A percentile compares a stretch with the other conserved stretches of the same genome.
Conservation (phyloP, 1,284 basidiomycete genomes). For the Termitomyces sp. region DNA sequence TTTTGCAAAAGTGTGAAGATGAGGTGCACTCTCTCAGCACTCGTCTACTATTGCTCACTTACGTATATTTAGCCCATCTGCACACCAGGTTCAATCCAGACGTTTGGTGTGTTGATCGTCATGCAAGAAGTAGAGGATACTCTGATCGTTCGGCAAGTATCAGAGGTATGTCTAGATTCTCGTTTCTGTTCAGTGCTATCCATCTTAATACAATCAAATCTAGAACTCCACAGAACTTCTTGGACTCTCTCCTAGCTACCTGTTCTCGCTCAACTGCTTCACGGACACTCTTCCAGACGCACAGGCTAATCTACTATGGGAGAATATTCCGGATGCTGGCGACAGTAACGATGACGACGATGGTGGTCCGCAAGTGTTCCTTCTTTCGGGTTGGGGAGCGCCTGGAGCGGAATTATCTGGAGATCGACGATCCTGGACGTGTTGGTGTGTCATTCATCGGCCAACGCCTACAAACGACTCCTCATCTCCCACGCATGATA, state of each 20-base stretch:
- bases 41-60: conserved; percentile 5
- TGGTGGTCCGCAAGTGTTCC: conserved; percentile 65
- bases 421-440: conserved; percentile 62
- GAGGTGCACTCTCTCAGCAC: conserved; percentile 43
- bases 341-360: conserved; percentile 39
- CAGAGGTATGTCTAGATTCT: conserved; percentile 49
- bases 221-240: conserved; percentile 57
- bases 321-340: conserved; percentile 69
- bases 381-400: conserved; percentile 67
- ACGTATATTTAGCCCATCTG: conserved; percentile 60
- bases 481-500: conserved; percentile 15
- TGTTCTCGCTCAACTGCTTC: conserved; percentile 78
- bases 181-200: neutral
- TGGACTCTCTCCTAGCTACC: conserved; percentile 71
- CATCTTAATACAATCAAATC: neutral
- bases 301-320: conserved; percentile 72
- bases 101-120: conserved; percentile 80
- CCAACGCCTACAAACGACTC: conserved; percentile 28
- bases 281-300: conserved; percentile 66
- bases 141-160: conserved; percentile 73
- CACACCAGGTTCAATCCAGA: conserved; percentile 82
- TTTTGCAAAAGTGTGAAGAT: conserved; percentile 71
- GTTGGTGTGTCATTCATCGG: conserved; percentile 82
- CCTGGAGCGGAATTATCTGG: conserved; percentile 42
- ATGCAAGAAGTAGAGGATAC: conserved; percentile 63